Conservation (phyloP, 2,329 filamentous ascomycete genomes). For the Harringtonia lauricola region DNA sequence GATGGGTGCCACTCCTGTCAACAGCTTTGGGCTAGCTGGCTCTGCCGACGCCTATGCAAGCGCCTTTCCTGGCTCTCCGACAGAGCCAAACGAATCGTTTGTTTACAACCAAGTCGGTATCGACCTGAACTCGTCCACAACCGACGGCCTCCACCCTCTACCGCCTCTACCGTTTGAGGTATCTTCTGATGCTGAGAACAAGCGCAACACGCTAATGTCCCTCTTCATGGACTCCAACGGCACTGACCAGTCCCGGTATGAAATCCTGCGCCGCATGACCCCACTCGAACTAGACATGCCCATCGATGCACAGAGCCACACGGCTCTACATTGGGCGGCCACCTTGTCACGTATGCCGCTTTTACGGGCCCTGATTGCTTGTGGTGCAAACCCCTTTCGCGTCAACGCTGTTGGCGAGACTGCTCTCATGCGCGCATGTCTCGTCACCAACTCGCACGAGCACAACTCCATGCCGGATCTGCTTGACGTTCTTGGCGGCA, state of each 20-base stretch:
- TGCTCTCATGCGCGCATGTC: slow-evolving; percentile 81
- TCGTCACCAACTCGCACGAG: slow-evolving; percentile 90
- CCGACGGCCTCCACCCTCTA: slow-evolving; percentile 47
- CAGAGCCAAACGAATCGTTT: slow-evolving; percentile 72
- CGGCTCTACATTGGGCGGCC: slow-evolving; percentile 90
- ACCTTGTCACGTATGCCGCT: slow-evolving; percentile 80
- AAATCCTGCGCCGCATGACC: slow-evolving; percentile 64
- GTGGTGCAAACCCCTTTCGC: slow-evolving; percentile 77
- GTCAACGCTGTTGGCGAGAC: slow-evolving; percentile 88
- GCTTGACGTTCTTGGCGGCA: slow-evolving; percentile 76
- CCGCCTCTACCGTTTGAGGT: slow-evolving; percentile 52
- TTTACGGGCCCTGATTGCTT: slow-evolving; percentile 67
- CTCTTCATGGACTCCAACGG: slow-evolving; percentile 67
- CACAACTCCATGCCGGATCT: slow-evolving; percentile 83
- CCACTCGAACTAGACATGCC: slow-evolving; percentile 82
- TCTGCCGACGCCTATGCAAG: slow-evolving; percentile 32
- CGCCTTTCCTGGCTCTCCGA: slow-evolving; percentile 59
- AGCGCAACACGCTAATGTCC: slow-evolving; percentile 70
- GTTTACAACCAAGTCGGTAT: slow-evolving; percentile 45
- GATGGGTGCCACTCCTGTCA: slow-evolving; percentile 41
- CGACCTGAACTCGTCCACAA: slow-evolving; percentile 22
- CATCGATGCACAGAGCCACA: slow-evolving; percentile 80
- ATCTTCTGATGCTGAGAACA: slow-evolving; percentile 60
- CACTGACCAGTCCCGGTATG: slow-evolving; percentile 59
- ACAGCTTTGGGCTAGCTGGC: slow-evolving; percentile 39